Base-by-base conservation (phyloP, 2,329 filamentous ascomycete genomes). In the Aspergillus sp. region DNA sequence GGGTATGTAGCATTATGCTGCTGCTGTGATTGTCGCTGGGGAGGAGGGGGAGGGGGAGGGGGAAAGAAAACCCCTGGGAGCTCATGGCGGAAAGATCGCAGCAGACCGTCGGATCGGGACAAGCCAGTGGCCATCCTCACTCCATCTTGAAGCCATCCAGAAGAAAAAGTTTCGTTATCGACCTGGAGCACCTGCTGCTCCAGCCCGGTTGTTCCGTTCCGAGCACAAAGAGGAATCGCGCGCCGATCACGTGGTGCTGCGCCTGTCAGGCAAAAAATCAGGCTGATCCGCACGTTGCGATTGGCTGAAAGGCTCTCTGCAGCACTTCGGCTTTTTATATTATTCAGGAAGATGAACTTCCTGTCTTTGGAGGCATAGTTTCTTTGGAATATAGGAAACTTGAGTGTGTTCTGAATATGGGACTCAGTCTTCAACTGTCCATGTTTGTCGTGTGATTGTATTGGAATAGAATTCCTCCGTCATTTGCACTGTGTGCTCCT, bases 31-130 rank as follows among this genome's bases (percentile, higher is more conserved):
- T 50, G 51, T 39, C 39, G 53, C 33, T 46, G 56, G 28, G 56
- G 66, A 32, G 67, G 67, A 31, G 68, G 70, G 19, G 70, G 70
- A 12, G 70, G 70, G 30, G 70, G 70, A 13, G 69, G 69, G 70
- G 70, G 51, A 72, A 73, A 34, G 69, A 66, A 54, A 73, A 73
- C 27, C 65, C 66, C 56, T 69, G 64, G 40, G 67, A 59, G 53
- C 57, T 63, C 66, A 70, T 70, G 42, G 43, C 58, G 50, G 46
- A 50, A 52, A 43, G 44, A 51, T 49, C 51, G 49, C 42, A 48
- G 43, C 42, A 39, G 49, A 50, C 47, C 55, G 60, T 56, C 48
- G 33, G 49, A 50, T 49, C 52, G 42, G 53, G 43, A 54, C 49
- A 54, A 43, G 48, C 50, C 52, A 38, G 44, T 50, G 49, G 41